Evolutionary conservation across 495 filamentous ascomycete genomes (phyloP).

Genomic region (Annulohypoxylon maeteangense): DNA sequence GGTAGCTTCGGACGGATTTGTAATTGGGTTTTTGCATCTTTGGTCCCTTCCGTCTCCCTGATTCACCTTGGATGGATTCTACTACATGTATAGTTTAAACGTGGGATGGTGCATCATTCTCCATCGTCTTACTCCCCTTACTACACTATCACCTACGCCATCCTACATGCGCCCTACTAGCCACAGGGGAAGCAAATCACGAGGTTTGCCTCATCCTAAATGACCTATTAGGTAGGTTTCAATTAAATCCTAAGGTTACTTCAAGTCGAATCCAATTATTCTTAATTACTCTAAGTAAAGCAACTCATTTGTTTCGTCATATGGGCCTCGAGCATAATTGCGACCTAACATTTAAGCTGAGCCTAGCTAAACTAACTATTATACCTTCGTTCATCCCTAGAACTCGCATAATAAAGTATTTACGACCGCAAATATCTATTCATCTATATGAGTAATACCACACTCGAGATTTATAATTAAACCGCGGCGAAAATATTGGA

Average conservation of each 20-base stretch:
- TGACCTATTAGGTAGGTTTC: not conserved
- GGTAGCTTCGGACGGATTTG: conserved; percentile 8
- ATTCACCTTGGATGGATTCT: too few relatives aligned
- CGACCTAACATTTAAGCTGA: not conserved
- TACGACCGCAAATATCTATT: too few relatives aligned
- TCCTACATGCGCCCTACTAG: not conserved
- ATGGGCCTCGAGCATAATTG: not conserved
- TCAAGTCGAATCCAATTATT: too few relatives aligned
- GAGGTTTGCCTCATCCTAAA: not conserved
- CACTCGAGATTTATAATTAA: too few relatives aligned
- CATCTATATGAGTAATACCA: not conserved
- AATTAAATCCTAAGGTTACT: not conserved
- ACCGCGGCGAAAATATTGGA: not conserved
- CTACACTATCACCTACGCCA: not conserved
- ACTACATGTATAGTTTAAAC: not conserved
- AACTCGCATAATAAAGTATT: not conserved
- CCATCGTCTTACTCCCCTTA: not conserved
- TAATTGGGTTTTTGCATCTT: not conserved
- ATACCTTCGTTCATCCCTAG: too few relatives aligned
- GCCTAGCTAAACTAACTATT: not conserved
- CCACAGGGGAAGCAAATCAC: not conserved
- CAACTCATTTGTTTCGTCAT: not conserved
- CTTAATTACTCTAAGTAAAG: too few relatives aligned
- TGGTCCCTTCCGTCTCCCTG: too few relatives aligned
- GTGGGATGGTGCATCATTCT: conserved; percentile 3